Percentiles rank a stretch among this genome's conserved stretches.
These are phyloP conservation scores for Phytophthora sp. DNA, from an alignment of 352 stramenopile species.

Conservation along the genomic window DNA sequence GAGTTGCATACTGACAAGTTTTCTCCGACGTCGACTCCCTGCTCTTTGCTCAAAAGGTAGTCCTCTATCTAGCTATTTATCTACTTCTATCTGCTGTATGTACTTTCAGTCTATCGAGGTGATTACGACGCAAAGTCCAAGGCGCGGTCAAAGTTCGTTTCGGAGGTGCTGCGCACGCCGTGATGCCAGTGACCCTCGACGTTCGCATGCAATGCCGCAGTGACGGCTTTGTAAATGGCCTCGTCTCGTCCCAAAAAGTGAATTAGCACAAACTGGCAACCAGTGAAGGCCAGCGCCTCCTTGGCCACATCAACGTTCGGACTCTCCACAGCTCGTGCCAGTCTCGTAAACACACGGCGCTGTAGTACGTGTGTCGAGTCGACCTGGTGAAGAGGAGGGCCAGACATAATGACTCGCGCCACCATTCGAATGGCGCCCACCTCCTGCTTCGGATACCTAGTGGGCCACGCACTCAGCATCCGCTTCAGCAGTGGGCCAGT, in stretches of 20 bases:
- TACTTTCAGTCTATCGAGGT: conserved; percentile 2
- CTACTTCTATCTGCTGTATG: conserved; percentile 29
- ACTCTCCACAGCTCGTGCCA: conserved; percentile 67
- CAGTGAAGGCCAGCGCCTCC: conserved; percentile 82
- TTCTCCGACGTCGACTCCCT: conserved; percentile 1
- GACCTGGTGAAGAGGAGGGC: conserved; percentile 61
- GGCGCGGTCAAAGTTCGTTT: conserved; percentile 75
- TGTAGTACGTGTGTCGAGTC: conserved; percentile 44
- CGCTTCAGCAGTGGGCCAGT: conserved; percentile 57
- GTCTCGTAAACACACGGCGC: conserved; percentile 57
- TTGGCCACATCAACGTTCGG: conserved; percentile 76
- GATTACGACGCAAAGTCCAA: conserved; percentile 70
- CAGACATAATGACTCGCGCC: conserved; percentile 86
- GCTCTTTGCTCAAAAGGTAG: conserved; percentile 14
- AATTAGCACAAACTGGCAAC: conserved; percentile 80
- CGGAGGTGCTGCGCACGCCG: conserved; percentile 64
- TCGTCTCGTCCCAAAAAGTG: conserved; percentile 76
- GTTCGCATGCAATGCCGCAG: conserved; percentile 66
- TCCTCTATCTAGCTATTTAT: conserved; percentile 14
- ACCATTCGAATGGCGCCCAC: conserved; percentile 82
- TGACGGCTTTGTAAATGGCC: conserved; percentile 71
- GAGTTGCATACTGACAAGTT: conserved; percentile 12
- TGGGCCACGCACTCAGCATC: conserved; percentile 68
- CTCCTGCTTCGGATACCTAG: conserved; percentile 69
- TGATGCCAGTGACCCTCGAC: conserved; percentile 76